Evolutionary conservation across 495 filamentous ascomycete genomes (phyloP).

Genomic region (Tuber aestivum): DNA sequence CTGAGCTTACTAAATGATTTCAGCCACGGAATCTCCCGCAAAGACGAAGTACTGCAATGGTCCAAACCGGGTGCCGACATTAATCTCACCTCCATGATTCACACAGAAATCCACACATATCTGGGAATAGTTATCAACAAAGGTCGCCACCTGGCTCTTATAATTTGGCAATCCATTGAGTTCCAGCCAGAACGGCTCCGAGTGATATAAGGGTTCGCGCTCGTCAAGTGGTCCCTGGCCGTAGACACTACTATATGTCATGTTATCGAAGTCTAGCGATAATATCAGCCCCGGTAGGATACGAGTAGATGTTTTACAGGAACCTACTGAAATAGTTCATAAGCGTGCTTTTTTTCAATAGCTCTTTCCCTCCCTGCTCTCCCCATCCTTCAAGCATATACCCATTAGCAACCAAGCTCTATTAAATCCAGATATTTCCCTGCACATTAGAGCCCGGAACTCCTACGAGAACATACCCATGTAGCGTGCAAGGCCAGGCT

Average conservation of each 20-base stretch:
- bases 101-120: constrained; percentile 34
- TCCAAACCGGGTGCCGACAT: constrained; percentile 32
- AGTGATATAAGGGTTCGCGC: constrained; percentile 42
- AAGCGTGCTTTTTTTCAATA: constrained; percentile 37
- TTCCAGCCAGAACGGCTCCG: constrained; percentile 36
- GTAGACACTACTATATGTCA: constrained; percentile 37
- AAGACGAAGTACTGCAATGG: constrained; percentile 26
- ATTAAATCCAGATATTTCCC: not conserved
- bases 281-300: constrained; percentile 21
- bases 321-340: constrained; percentile 41
- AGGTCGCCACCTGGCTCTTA: constrained; percentile 20
- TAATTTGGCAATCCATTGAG: constrained; percentile 27
- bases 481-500: constrained; percentile 20
- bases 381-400: constrained; percentile 25
- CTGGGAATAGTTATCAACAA: constrained; percentile 42
- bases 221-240: constrained; percentile 30
- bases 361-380: constrained; percentile 34
- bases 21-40: constrained; percentile 20
- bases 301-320: not conserved
- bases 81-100: constrained; percentile 20
- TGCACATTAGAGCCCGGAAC: not conserved
- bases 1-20: constrained; percentile 25
- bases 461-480: not conserved
- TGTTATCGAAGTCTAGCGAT: constrained; percentile 34
- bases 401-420: not conserved